phyloP scores from a whole-genome alignment of 495 filamentous ascomycete genomes.

The Trypethelium eluteriae region DNA sequence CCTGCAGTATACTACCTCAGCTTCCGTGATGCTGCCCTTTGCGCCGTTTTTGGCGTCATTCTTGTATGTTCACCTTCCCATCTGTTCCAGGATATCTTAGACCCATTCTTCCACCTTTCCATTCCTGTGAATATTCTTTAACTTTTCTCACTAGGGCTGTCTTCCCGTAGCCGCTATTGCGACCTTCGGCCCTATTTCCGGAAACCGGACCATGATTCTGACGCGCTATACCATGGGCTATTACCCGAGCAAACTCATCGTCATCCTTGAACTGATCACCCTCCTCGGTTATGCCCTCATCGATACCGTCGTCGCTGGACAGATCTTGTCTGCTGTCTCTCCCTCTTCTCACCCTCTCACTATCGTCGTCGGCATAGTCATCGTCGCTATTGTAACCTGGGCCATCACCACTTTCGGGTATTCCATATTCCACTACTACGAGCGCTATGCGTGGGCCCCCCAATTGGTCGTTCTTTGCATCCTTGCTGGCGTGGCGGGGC shows the following conservation, averaged over 20 bases:
- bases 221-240: conserved; percentile 70
- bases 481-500: conserved; percentile 58
- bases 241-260: conserved; percentile 70
- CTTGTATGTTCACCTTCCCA: conserved; percentile 15
- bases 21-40: conserved; percentile 58
- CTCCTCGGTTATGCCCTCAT: conserved; percentile 66
- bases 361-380: conserved; percentile 61
- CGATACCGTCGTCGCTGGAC: conserved; percentile 62
- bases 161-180: conserved; percentile 58
- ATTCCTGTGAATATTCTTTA: conserved; percentile 23
- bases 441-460: conserved; percentile 64
- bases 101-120: neutral
- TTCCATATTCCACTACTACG: conserved; percentile 61
- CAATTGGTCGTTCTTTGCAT: conserved; percentile 59
- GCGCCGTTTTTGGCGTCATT: conserved; percentile 54
- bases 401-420: conserved; percentile 67
- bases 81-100: neutral
- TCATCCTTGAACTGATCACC: conserved; percentile 62
- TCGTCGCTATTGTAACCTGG: conserved; percentile 60
- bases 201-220: conserved; percentile 66
- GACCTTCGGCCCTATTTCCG: conserved; percentile 63
- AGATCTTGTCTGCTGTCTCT: conserved; percentile 67
- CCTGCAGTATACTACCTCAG: conserved; percentile 60
- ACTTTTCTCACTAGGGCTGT: conserved; percentile 37
- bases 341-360: conserved; percentile 51